Evolutionary conservation across 2,329 filamentous ascomycete species (phyloP), one percentile per base, ranked within the genome.

Genomic region (Hymenoscyphus albidus): DNA sequence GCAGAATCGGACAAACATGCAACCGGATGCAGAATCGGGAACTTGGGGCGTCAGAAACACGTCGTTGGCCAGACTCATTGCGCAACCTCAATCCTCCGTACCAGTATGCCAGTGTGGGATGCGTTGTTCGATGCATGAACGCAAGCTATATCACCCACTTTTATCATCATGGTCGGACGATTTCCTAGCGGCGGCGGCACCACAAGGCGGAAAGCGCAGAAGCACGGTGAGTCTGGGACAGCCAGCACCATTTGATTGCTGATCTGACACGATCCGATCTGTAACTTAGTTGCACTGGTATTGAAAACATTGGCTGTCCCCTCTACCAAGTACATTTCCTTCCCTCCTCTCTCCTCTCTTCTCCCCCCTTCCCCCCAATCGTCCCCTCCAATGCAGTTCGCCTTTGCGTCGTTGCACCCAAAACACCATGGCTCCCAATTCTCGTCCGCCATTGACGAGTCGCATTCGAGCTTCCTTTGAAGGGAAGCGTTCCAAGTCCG

Each of bases 401-500:
- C 56, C 3, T 58, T 38, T 35, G 51, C 56, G 27, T 60, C n/a
- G 35, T 59, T 61, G 62, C 44, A 22, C 59, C 64, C 48, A 54
- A 54, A 22, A 48, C 27, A 70, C 65, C 62, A 67, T 68, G 67
- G 61, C 70, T 51, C 64, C 70, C 6, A 70, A 69, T 61, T 72
- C 73, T 48, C 70, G 73, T 42, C 73, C 73, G 13, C 73, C 73
- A 48, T 69, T 75, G 58, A 69, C 73, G 40, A 69, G 67, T 58
- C 69, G 73, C 32, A 72, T 74, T 38, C 68, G 73, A 42, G 70
- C 71, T 39, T 72, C 70, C 12, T 73, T 74, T 51, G 73, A 75
- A 59, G 68, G 70, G 48, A 71, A 71, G 64, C 64, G 68, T 22
- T 66, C 58, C 62, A 71, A 71, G 60, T 54, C 61, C 55, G 65